Evolutionary conservation across 129 eudicot species (phyloP), one percentile per base, ranked within the genome.

Genomic region (Artemisia annua): DNA sequence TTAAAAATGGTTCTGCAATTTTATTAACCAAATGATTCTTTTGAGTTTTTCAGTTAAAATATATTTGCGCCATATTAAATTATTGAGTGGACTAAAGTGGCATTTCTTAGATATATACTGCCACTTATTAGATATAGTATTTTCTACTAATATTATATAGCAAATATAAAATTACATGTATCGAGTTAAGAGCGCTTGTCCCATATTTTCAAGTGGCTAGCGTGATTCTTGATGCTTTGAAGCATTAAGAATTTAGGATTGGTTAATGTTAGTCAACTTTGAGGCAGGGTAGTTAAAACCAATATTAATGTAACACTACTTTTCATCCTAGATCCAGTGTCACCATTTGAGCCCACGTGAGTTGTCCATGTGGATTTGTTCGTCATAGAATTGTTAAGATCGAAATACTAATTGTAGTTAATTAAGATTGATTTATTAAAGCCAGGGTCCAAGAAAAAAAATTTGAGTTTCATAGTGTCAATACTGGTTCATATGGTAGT

Each of bases 291-390:
- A 17, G 15, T 16, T 63, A 16, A 63, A 15, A 63, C 68, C 48
- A 16, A 30, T 30, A 39, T 32, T 62, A 7, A 7, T 62, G 22
- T 32, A 63, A 63, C 48, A 28, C 19, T 32, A 16, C 26, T 63
- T 63, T 44, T 44, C 11, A 18, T 44, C 55, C 55, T 11, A 66
- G 70, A 66, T 66, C 70, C 70, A 66, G 44, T 66, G 70, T 63
- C 70, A 43, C 19, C 69, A 63, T 63, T 63, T 43, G 10, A 16
- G 14, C 52, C 69, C 15, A 63, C 44, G 50, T 39, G 11, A 12
- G 20, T 63, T n/a, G 51, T 35, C 44, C 18, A 61, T 28, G 44
- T 28, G 18, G 30, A 24, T 6, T 57, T 19, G 63, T 64, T 43
- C 44, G 9, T 35, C 44, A 1, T 5, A 35, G 8, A 35, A 35